Base-by-base conservation (phyloP, 1,139 yeast genomes). In the Yamadazyma pseudoaaseri region DNA sequence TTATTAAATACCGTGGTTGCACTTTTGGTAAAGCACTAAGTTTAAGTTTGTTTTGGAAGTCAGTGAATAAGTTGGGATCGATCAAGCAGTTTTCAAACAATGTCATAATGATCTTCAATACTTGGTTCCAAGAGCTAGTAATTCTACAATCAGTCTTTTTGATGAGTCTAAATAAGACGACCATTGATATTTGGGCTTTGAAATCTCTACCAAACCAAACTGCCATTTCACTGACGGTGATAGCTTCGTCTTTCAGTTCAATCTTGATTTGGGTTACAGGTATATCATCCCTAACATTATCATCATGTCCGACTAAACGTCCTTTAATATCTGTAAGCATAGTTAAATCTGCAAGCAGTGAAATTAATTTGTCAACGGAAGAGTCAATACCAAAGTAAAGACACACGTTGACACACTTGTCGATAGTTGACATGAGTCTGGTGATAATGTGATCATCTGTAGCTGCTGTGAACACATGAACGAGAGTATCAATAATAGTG, bases 361-460 rank as follows among this genome's bases (percentile, higher is more conserved):
- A 73, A 20, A 87, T 65, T 31, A 90, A 72, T 27, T 70, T 76
- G 50, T 87, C 95, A 27, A 84, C 71, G 4, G 81, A 68, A 1
- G 71, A 70, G 12, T 65, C 58, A 36, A 83, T 57, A 8, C 73
- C 70, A 58, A 81, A 87, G 41, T 70, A 76, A 3, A 80, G 65
- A 11, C 97, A 87, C 37, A 92, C 76, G 32, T 70, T 76, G 1
- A 95, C 84, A 44, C 94, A 75, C 52, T 86, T 89, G 51, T 90
- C 97, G 44, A 92, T 73, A 1, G 90, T 86, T 0, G 95, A 76
- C 70, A 94, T 81, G 58, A 94, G 84, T 36, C 94, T 74, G 0
- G 95, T 82, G 35, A 89, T 82, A 8, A 94, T 79, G 34, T 87
- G 86, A 56, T 92, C 97, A 55, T 92, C 97, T 1, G 86, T 70